These are phyloP conservation scores for Geosmithia putterillii DNA, from an alignment of 2,329 filamentous ascomycete genomes.

Conservation along the genomic window DNA sequence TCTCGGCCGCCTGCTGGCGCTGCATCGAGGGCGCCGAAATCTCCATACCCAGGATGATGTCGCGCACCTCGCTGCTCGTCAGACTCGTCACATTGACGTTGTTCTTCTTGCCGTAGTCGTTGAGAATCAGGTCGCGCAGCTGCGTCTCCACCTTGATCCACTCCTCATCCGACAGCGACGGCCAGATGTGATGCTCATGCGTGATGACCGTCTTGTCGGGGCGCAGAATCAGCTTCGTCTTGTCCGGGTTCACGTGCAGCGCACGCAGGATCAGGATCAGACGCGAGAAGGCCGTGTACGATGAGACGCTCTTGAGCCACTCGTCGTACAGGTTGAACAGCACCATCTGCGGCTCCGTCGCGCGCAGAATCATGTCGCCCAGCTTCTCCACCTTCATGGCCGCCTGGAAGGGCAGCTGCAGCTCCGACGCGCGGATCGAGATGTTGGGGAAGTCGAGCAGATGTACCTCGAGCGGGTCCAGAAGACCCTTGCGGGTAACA, in stretches of 20 bases:
- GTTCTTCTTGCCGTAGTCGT: conserved; percentile 99
- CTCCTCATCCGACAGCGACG: conserved; percentile 82
- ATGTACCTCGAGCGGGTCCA: conserved; percentile 95
- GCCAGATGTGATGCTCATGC: conserved; percentile 98
- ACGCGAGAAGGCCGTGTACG: conserved; percentile 96
- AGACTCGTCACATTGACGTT: conserved; percentile 97
- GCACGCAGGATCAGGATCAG: conserved; percentile 87
- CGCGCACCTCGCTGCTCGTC: conserved; percentile 91
- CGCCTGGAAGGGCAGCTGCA: conserved; percentile 96
- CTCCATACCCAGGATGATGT: conserved; percentile 99
- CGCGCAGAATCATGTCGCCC: conserved; percentile 95
- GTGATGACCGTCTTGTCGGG: conserved; percentile 98
- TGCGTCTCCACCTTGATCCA: conserved; percentile 99
- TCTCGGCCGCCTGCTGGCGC: conserved; percentile 93
- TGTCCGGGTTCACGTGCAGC: conserved; percentile 94
- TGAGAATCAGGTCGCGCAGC: conserved; percentile 86
- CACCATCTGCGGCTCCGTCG: conserved; percentile 99
- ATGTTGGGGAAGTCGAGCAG: conserved; percentile 98
- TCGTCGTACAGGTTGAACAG: conserved; percentile 98
- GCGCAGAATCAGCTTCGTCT: conserved; percentile 88
- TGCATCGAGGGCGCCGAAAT: conserved; percentile 97
- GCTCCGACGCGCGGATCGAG: conserved; percentile 90
- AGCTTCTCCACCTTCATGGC: conserved; percentile 99
- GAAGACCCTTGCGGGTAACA: conserved; percentile 89
- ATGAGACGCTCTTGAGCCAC: conserved; percentile 96